Conservation (phyloP, 2,329 filamentous ascomycete genomes). For the Colletotrichum plurivorum region DNA sequence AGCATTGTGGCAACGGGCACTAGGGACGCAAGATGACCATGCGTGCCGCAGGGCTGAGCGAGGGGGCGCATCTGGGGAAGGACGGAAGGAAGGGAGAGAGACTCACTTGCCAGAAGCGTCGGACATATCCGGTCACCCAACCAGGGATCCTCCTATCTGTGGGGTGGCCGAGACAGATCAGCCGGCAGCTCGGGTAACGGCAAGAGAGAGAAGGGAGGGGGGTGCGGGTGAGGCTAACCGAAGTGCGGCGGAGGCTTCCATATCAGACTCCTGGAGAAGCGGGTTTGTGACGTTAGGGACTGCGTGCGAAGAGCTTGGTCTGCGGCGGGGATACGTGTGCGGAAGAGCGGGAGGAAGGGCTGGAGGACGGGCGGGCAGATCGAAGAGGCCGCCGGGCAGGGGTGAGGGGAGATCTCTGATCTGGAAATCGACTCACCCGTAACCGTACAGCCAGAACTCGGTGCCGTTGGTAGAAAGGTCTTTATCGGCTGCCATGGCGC, state of each 20-base stretch:
- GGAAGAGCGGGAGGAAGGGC: conserved; percentile 22
- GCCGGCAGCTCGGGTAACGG: conserved; percentile 31
- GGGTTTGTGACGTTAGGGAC: conserved; percentile 23
- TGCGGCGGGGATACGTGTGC: conserved; percentile 30
- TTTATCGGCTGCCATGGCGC: conserved; percentile 54
- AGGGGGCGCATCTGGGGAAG: conserved; percentile 29
- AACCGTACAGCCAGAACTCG: conserved; percentile 97
- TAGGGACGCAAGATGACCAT: conserved; percentile 14
- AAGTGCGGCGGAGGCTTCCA: conserved; percentile 84
- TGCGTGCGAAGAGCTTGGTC: conserved; percentile 16
- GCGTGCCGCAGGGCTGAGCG: conserved; percentile 23
- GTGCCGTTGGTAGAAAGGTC: conserved; percentile 54
- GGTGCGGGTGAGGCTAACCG: conserved; percentile 84
- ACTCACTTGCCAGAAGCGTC: conserved; percentile 97
- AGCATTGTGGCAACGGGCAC: conserved; percentile 34
- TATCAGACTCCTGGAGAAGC: conserved; percentile 79
- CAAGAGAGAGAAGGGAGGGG: conserved; percentile 15
- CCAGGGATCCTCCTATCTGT: conserved; percentile 87
- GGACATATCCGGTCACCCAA: conserved; percentile 93
- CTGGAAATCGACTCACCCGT: conserved; percentile 75
- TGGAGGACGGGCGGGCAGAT: background rate
- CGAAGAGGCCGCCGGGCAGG: conserved; percentile 23
- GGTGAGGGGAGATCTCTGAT: background rate
- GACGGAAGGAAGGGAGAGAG: conserved; percentile 28
- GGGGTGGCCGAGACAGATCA: conserved; percentile 36